Percentiles rank a stretch among this genome's conserved stretches.
Evolutionary conservation across 352 stramenopile genomes (phyloP).

Genomic region (Thalassiosira hispida): DNA sequence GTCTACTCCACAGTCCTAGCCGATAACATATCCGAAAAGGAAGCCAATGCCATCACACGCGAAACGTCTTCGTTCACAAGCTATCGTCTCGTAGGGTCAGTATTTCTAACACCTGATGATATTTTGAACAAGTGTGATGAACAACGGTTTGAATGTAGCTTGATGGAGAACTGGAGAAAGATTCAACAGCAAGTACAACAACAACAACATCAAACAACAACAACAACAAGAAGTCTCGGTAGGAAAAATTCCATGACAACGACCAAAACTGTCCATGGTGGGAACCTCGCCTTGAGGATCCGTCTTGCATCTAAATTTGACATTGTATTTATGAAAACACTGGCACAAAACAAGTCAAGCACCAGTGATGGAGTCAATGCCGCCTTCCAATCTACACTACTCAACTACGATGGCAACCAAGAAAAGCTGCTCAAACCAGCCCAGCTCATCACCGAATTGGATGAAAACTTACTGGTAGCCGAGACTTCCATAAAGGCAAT

Average conservation of each 20-base stretch:
- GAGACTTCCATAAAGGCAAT: conserved; percentile 29
- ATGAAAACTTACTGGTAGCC: conserved; percentile 44
- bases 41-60: conserved; percentile 20
- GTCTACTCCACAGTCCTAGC: conserved; percentile 30
- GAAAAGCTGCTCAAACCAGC: conserved; percentile 17
- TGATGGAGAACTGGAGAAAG: conserved; percentile 40
- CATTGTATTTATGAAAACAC: conserved; percentile 36
- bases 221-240: background rate
- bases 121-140: conserved; percentile 49
- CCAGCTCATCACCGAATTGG: conserved; percentile 38
- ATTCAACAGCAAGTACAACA: conserved; percentile 2
- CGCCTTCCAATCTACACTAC: background rate
- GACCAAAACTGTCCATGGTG: background rate
- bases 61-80: conserved; percentile 3
- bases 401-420: no score
- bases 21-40: conserved; percentile 24
- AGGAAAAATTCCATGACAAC: background rate
- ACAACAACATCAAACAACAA: background rate
- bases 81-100: conserved; percentile 46
- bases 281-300: conserved; percentile 38
- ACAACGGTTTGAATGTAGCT: conserved; percentile 37
- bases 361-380: background rate
- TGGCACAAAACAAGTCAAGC: background rate
- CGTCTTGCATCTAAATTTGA: conserved; percentile 42
- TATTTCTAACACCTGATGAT: conserved; percentile 42